Percentiles rank a stretch among this genome's conserved stretches.
phyloP scores from a whole-genome alignment of 2,329 filamentous ascomycete genomes.

The Aspergillus brunneoviolaceus region DNA sequence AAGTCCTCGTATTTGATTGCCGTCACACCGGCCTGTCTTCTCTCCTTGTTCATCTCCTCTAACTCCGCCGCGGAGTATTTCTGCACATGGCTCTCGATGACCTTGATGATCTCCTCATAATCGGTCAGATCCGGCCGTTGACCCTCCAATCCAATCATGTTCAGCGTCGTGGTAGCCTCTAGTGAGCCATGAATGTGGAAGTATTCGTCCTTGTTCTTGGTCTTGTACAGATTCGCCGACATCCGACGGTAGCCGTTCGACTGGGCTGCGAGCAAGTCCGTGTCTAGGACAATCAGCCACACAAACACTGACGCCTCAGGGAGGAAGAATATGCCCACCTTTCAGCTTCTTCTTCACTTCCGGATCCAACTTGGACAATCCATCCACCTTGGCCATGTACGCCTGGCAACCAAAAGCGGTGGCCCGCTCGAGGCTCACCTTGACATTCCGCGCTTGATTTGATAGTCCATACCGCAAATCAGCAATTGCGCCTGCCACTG shows the following conservation, averaged over 20 bases:
- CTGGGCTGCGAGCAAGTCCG: slow-evolving; percentile 69
- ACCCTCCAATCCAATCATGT: slow-evolving; percentile 67
- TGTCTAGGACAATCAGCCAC: slow-evolving; percentile 53
- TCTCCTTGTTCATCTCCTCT: slow-evolving; percentile 57
- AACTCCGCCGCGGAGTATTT: slow-evolving; percentile 56
- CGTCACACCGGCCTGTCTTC: slow-evolving; percentile 60
- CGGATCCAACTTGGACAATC: slow-evolving; percentile 39
- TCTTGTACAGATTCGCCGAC: slow-evolving; percentile 70
- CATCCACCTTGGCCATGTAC: slow-evolving; percentile 44
- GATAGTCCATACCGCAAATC: slow-evolving; percentile 52
- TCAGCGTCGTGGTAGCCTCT: slow-evolving; percentile 66
- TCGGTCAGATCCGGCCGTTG: slow-evolving; percentile 60
- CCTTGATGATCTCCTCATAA: slow-evolving; percentile 59
- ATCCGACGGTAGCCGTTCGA: slow-evolving; percentile 69
- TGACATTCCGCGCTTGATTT: slow-evolving; percentile 38
- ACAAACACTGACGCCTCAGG: no score
- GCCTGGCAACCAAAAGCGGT: slow-evolving; percentile 44
- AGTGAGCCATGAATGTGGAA: slow-evolving; percentile 76
- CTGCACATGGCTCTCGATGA: slow-evolving; percentile 60
- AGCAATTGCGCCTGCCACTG: slow-evolving; percentile 60
- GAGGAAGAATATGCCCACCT: slow-evolving; percentile 21
- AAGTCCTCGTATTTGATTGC: slow-evolving; percentile 62
- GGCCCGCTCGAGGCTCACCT: slow-evolving; percentile 39
- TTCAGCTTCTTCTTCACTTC: slow-evolving; percentile 41
- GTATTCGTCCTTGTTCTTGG: slow-evolving; percentile 64